A percentile compares a stretch with the other conserved stretches of the same genome.
phyloP scores from a whole-genome alignment of 2,329 filamentous ascomycete genomes.

The Pyrenophora seminiperda region DNA sequence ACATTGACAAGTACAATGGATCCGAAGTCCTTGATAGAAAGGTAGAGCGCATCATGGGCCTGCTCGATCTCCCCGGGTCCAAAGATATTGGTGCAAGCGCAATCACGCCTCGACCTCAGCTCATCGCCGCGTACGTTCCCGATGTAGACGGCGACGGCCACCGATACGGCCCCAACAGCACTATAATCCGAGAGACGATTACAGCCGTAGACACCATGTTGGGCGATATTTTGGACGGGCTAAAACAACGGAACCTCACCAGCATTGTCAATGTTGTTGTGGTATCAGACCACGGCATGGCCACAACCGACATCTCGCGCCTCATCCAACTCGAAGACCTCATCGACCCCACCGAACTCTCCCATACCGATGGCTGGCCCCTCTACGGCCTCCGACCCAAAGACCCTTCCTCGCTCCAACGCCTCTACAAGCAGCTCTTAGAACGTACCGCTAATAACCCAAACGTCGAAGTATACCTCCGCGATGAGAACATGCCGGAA shows the following conservation, averaged over 20 bases:
- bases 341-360: constrained; percentile 75
- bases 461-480: constrained; percentile 84
- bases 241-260: constrained; percentile 82
- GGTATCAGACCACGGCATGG: constrained; percentile 99
- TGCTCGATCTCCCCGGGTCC: constrained; percentile 80
- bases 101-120: constrained; percentile 71
- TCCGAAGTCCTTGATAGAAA: constrained; percentile 76
- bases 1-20: constrained; percentile 83
- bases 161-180: constrained; percentile 90
- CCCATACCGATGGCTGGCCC: constrained; percentile 92
- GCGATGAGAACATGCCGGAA: constrained; percentile 85
- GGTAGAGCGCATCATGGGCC: constrained; percentile 76
- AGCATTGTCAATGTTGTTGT: constrained; percentile 90
- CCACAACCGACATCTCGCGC: constrained; percentile 79
- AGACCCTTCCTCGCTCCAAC: constrained; percentile 66
- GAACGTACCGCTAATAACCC: constrained; percentile 65
- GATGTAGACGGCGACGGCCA: constrained; percentile 90
- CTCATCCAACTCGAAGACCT: constrained; percentile 90
- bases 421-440: constrained; percentile 65
- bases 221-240: constrained; percentile 72
- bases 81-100: constrained; percentile 60
- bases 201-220: constrained; percentile 82
- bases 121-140: constrained; percentile 94
- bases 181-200: constrained; percentile 82
- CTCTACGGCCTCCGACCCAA: constrained; percentile 86